Conservation (phyloP, 257 asterid genomes). For the Solanum infundibuliforme region DNA sequence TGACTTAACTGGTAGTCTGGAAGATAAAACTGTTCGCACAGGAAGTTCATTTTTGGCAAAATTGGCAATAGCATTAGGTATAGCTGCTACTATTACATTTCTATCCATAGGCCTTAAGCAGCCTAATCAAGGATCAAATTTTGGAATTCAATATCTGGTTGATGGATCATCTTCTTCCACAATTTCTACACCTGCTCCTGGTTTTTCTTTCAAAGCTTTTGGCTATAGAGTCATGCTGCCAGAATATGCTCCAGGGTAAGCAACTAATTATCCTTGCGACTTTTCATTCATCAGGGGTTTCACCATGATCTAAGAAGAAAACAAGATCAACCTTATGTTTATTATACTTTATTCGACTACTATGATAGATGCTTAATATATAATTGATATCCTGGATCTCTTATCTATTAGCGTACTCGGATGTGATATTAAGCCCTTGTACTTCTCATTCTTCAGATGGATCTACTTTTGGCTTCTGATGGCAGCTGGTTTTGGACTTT, state of each 20-base stretch:
- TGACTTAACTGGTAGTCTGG: slow-evolving; percentile 12
- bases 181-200: slow-evolving; percentile 27
- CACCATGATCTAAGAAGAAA: neutral
- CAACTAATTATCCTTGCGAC: neutral
- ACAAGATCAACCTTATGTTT: neutral
- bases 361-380: neutral
- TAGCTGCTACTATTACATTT: slow-evolving; percentile 57
- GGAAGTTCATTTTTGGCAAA: slow-evolving; percentile 48
- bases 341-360: neutral
- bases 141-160: slow-evolving; percentile 36
- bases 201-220: slow-evolving; percentile 60
- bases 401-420: neutral
- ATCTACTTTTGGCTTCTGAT: slow-evolving; percentile 83
- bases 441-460: slow-evolving; percentile 46
- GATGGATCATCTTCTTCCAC: slow-evolving; percentile 34
- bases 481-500: slow-evolving; percentile 88
- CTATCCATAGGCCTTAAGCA: slow-evolving; percentile 34
- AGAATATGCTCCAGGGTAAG: slow-evolving; percentile 74
- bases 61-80: slow-evolving; percentile 47
- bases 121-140: slow-evolving; percentile 36
- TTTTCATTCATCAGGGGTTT: neutral
- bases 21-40: slow-evolving; percentile 12
- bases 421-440: neutral
- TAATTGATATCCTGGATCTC: neutral
- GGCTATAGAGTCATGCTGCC: slow-evolving; percentile 69